phyloP scores from a whole-genome alignment of 768 basidiomycete genomes.

The Collybia mongolica region DNA sequence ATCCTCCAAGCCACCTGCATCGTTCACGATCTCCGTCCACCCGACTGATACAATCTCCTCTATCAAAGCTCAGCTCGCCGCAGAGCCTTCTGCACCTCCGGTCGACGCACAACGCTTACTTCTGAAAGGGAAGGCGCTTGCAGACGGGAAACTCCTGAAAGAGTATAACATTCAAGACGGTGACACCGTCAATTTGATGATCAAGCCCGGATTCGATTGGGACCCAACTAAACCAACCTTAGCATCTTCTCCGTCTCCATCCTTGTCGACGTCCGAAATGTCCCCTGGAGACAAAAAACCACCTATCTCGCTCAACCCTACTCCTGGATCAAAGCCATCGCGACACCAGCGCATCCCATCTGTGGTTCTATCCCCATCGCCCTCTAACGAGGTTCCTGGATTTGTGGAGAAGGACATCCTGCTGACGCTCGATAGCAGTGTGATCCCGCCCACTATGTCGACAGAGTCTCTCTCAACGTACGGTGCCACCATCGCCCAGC shows the following conservation, averaged over 20 bases:
- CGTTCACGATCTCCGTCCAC: slow-evolving; percentile 70
- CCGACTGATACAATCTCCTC: slow-evolving; percentile 80
- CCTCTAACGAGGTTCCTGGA: slow-evolving; percentile 42
- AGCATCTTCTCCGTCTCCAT: slow-evolving; percentile 19
- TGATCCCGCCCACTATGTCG: slow-evolving; percentile 39
- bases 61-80: slow-evolving; percentile 76
- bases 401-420: slow-evolving; percentile 59
- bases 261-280: slow-evolving; percentile 17
- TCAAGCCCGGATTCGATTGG: slow-evolving; percentile 77
- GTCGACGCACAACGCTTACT: slow-evolving; percentile 83
- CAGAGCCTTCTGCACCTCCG: slow-evolving; percentile 68
- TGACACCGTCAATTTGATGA: slow-evolving; percentile 81
- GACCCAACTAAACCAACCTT: slow-evolving; percentile 43
- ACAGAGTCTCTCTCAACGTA: slow-evolving; percentile 53
- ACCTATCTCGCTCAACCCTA: slow-evolving; percentile 22
- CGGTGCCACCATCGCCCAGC: slow-evolving; percentile 68
- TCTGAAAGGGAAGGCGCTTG: slow-evolving; percentile 92
- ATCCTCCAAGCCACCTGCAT: slow-evolving; percentile 82
- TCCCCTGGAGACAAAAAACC: slow-evolving; percentile 15
- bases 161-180: slow-evolving; percentile 86
- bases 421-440: slow-evolving; percentile 59
- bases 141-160: slow-evolving; percentile 83
- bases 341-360: slow-evolving; percentile 72
- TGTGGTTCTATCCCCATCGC: slow-evolving; percentile 76
- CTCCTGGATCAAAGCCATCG: slow-evolving; percentile 28